phyloP scores from a whole-genome alignment of 305 asterid species.

The Salvia sclarea region DNA sequence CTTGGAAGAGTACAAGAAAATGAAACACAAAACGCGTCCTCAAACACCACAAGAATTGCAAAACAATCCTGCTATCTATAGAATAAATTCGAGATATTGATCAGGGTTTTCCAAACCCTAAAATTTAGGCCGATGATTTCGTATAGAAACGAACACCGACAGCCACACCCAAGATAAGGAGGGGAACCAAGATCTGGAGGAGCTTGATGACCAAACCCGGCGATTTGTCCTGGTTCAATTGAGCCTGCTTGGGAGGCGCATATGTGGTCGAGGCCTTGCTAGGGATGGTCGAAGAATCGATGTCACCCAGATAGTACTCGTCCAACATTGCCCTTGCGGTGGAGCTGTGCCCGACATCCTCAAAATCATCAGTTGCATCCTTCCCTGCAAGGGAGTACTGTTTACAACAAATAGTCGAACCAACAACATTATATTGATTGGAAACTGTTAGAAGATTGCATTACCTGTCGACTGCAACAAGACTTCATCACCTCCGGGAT shows the following conservation, averaged over 20 bases:
- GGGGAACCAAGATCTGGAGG: slow-evolving; percentile 78
- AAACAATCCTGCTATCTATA: slow-evolving; percentile 15
- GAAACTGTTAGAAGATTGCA: slow-evolving; percentile 30
- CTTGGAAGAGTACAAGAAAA: slow-evolving; percentile 15
- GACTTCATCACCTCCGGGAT: slow-evolving; percentile 93
- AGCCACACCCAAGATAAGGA: slow-evolving; percentile 66
- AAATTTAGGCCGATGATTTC: slow-evolving; percentile 56
- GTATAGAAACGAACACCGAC: slow-evolving; percentile 75
- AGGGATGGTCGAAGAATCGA: slow-evolving; percentile 55
- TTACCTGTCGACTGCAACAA: slow-evolving; percentile 75
- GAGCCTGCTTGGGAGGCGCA: slow-evolving; percentile 61
- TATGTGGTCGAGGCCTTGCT: slow-evolving; percentile 39
- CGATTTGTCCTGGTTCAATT: slow-evolving; percentile 59
- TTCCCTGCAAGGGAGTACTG: slow-evolving; percentile 45
- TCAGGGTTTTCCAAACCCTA: neutral
- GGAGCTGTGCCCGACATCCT: slow-evolving; percentile 81
- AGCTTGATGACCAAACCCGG: slow-evolving; percentile 67
- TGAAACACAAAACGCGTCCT: neutral
- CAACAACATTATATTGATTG: slow-evolving; percentile 1
- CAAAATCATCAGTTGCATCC: slow-evolving; percentile 87
- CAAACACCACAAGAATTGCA: slow-evolving; percentile 30
- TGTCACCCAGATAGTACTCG: slow-evolving; percentile 64
- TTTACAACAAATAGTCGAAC: neutral
- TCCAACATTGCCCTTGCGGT: slow-evolving; percentile 70
- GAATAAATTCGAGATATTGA: neutral